phyloP scores from a whole-genome alignment of 768 basidiomycete species.

The Auriscalpium orientale region DNA sequence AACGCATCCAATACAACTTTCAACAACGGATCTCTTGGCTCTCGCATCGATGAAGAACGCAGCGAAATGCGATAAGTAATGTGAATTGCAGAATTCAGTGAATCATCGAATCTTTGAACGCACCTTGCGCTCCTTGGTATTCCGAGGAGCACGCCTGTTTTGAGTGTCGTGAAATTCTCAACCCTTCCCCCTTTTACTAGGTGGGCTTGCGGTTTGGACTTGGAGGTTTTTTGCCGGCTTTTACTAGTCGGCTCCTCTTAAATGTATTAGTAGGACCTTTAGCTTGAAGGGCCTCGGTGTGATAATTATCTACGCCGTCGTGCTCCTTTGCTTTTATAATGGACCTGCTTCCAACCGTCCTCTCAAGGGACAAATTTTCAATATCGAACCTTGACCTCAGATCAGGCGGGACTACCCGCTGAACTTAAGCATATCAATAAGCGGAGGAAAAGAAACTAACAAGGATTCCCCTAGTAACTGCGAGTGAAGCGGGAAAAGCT shows the following conservation, averaged over 20 bases:
- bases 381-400: slow-evolving; percentile 50
- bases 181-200: slow-evolving; percentile 39
- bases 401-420: slow-evolving; percentile 80
- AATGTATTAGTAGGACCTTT: slow-evolving; percentile 6
- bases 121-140: too few relatives aligned
- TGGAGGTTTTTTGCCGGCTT: slow-evolving; percentile 30
- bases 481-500: slow-evolving; percentile 69
- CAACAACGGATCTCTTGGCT: too few relatives aligned
- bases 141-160: too few relatives aligned
- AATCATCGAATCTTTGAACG: too few relatives aligned
- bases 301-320: slow-evolving; percentile 45
- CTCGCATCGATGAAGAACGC: too few relatives aligned
- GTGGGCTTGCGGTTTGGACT: slow-evolving; percentile 29
- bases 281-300: slow-evolving; percentile 25
- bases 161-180: too few relatives aligned
- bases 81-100: too few relatives aligned
- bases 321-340: slow-evolving; percentile 21
- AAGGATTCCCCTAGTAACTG: slow-evolving; percentile 85
- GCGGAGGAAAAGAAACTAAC: slow-evolving; percentile 89
- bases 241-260: slow-evolving; percentile 22
- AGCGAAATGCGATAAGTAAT: too few relatives aligned
- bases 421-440: slow-evolving; percentile 89
- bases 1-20: too few relatives aligned
- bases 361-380: slow-evolving; percentile 20
- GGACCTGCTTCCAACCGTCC: slow-evolving; percentile 19